Conservation (phyloP, 352 stramenopile species). For the Phytophthora multivora region DNA sequence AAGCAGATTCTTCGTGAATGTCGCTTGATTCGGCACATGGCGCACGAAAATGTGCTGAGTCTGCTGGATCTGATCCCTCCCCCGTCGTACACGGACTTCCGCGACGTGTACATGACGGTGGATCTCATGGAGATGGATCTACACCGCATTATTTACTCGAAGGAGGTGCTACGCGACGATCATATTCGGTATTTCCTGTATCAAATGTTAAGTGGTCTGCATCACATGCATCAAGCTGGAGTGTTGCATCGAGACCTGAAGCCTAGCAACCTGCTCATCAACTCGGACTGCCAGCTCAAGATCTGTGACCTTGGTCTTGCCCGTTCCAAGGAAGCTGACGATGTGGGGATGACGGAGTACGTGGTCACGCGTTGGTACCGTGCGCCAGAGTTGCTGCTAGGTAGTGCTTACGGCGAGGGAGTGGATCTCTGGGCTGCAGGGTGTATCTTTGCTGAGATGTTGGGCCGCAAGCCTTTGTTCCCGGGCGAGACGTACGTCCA, state of each 20-base stretch:
- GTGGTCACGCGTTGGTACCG: slow-evolving; percentile 92
- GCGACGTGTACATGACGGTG: slow-evolving; percentile 91
- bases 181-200: slow-evolving; percentile 95
- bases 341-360: slow-evolving; percentile 92
- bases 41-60: slow-evolving; percentile 86
- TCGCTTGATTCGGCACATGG: slow-evolving; percentile 83
- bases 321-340: slow-evolving; percentile 84
- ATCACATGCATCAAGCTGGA: slow-evolving; percentile 87
- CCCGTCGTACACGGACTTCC: slow-evolving; percentile 84
- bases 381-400: slow-evolving; percentile 83
- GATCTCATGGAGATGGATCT: slow-evolving; percentile 94
- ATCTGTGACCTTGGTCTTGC: slow-evolving; percentile 97
- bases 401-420: slow-evolving; percentile 82
- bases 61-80: slow-evolving; percentile 86
- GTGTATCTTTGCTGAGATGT: slow-evolving; percentile 90
- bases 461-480: slow-evolving; percentile 85
- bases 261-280: slow-evolving; percentile 88
- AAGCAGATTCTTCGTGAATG: slow-evolving; percentile 91
- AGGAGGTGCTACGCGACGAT: slow-evolving; percentile 91
- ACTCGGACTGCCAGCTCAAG: slow-evolving; percentile 96
- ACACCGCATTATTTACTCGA: slow-evolving; percentile 93
- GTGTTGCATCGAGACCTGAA: slow-evolving; percentile 89
- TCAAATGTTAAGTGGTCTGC: slow-evolving; percentile 90
- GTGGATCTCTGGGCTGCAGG: slow-evolving; percentile 88
- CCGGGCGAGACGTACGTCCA: slow-evolving; percentile 88